These are phyloP conservation scores for Mycena sp. DNA, from an alignment of 1,284 basidiomycete species.

Conservation along the genomic window DNA sequence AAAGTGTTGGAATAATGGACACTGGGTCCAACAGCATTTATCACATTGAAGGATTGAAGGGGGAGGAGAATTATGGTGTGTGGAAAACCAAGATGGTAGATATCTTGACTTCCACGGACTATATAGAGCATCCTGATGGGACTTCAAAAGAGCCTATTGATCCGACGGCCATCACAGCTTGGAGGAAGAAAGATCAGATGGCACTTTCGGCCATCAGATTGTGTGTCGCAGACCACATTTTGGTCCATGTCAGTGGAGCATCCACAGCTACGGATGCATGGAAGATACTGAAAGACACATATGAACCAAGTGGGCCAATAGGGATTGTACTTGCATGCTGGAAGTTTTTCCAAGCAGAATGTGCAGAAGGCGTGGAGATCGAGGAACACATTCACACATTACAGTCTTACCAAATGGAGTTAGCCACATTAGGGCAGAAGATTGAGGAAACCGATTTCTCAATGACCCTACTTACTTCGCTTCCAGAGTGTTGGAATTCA, in stretches of 20 bases:
- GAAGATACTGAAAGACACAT: slow-evolving; percentile 36
- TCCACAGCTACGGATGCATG: slow-evolving; percentile 37
- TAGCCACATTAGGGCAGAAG: slow-evolving; percentile 18
- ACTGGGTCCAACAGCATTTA: slow-evolving; percentile 12
- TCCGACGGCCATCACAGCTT: slow-evolving; percentile 19
- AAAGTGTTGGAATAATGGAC: slow-evolving; percentile 5
- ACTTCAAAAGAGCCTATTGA: neutral
- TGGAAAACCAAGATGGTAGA: slow-evolving; percentile 45
- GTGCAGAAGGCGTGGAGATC: slow-evolving; percentile 36
- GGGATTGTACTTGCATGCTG: slow-evolving; percentile 34
- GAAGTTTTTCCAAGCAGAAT: slow-evolving; percentile 36
- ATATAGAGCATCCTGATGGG: slow-evolving; percentile 24
- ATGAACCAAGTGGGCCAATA: slow-evolving; percentile 38
- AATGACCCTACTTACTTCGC: slow-evolving; percentile 14
- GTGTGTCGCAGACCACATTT: slow-evolving; percentile 30
- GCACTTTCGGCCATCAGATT: slow-evolving; percentile 38
- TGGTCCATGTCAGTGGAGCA: slow-evolving; percentile 34
- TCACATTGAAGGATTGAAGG: slow-evolving; percentile 41
- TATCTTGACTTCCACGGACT: slow-evolving; percentile 39
- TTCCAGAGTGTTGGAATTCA: slow-evolving; percentile 29
- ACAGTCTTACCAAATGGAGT: slow-evolving; percentile 24
- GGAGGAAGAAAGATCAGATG: slow-evolving; percentile 35
- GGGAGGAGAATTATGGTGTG: slow-evolving; percentile 39
- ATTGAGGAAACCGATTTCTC: slow-evolving; percentile 31
- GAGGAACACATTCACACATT: slow-evolving; percentile 41